Conservation (phyloP, 805 yeast genomes). For the Pichia nanzhaoensis region DNA sequence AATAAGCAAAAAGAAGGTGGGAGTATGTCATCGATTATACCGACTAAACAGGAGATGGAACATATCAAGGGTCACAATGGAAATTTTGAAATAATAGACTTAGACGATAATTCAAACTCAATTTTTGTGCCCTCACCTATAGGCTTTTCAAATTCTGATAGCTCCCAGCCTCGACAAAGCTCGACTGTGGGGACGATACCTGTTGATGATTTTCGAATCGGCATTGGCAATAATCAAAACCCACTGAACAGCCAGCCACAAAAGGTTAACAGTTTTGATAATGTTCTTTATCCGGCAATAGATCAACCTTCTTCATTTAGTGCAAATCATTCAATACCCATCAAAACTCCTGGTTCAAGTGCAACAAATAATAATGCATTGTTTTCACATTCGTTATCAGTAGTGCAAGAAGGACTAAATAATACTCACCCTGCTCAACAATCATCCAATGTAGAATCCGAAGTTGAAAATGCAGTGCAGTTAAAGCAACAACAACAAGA, state of each 20-base stretch:
- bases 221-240: too few relatives aligned
- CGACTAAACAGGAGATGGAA: background rate
- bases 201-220: too few relatives aligned
- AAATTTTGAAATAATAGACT: background rate
- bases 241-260: too few relatives aligned
- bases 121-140: slow-evolving; percentile 28
- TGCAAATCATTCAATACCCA: background rate
- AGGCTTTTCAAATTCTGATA: slow-evolving; percentile 19
- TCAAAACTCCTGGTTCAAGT: background rate
- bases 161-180: background rate
- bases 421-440: background rate
- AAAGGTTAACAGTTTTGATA: background rate
- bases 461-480: background rate
- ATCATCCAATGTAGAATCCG: background rate
- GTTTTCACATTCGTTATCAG: background rate
- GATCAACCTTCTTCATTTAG: too few relatives aligned
- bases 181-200: too few relatives aligned
- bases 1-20: background rate
- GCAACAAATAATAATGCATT: background rate
- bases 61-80: background rate
- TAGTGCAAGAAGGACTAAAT: background rate
- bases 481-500: slow-evolving; percentile 21
- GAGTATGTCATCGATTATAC: background rate
- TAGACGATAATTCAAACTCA: background rate
- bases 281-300: background rate